phyloP scores from a whole-genome alignment of 441 rosid species.

The Erodium moschatum region DNA sequence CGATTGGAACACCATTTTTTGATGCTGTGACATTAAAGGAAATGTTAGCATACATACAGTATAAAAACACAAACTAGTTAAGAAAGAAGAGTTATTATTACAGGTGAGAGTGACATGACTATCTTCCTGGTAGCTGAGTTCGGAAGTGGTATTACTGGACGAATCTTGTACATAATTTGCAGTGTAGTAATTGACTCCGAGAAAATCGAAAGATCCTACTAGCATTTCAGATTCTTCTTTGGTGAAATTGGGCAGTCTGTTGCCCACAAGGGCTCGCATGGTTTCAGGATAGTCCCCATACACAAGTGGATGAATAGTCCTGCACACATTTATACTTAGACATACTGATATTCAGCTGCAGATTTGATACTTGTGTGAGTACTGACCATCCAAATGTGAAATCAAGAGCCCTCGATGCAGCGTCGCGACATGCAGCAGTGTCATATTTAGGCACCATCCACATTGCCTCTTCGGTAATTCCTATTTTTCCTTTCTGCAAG shows the following conservation, averaged over 20 bases:
- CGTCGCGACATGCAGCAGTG: slow-evolving; percentile 20
- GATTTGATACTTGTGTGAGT: too few species aligned
- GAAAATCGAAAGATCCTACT: slow-evolving; percentile 14
- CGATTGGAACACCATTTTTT: slow-evolving; percentile 32
- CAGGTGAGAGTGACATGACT: slow-evolving; percentile 1
- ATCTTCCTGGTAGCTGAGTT: neutral
- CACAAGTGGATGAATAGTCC: slow-evolving; percentile 2
- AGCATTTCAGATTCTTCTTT: slow-evolving; percentile 11
- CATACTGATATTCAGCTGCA: too few species aligned
- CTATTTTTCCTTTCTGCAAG: slow-evolving; percentile 32
- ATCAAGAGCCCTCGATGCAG: slow-evolving; percentile 30
- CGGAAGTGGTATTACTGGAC: neutral
- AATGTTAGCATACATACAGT: neutral
- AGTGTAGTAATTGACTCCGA: slow-evolving; percentile 14
- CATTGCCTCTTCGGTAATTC: slow-evolving; percentile 25
- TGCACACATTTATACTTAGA: neutral
- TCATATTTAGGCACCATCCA: slow-evolving; percentile 27
- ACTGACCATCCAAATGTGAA: slow-evolving; percentile 33
- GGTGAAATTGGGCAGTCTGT: slow-evolving; percentile 15
- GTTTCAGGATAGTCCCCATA: slow-evolving; percentile 8
- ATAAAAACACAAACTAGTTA: neutral
- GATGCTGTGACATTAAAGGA: slow-evolving; percentile 22
- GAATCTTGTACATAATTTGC: slow-evolving; percentile 7
- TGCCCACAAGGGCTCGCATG: slow-evolving; percentile 1
- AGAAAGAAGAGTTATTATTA: neutral